Base-by-base conservation (phyloP, 768 basidiomycete genomes). In the Suillus brevipes region DNA sequence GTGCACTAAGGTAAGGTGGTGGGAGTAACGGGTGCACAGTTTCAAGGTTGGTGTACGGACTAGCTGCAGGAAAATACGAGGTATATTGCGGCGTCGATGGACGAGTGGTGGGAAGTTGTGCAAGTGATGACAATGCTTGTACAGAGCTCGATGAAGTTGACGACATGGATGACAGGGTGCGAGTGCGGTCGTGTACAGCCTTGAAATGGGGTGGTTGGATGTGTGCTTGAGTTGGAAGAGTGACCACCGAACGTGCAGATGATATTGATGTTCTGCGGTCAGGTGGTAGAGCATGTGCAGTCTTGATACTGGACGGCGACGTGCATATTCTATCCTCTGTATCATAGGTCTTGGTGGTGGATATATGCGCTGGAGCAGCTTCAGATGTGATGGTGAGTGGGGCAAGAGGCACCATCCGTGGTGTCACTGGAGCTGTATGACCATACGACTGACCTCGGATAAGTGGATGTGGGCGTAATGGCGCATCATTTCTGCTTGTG, bases 391-490 rank as follows among this genome's bases (percentile, higher is more conserved):
- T 83, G 2, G 87, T 86, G 60, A 91, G 80, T 42, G 90, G 89
- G 10, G 85, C 80, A 16, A 89, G 79, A 78, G 78, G 76, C 4
- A 81, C 77, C 49, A 85, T 84, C 72, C 85, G 80, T 62, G 77
- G 70, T 60, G 77, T 65, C 64, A 74, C 72, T 2, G 73, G 67
- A 31, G 72, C 60, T 49, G 75, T 74, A 52, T 78, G 81, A 7
- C 88, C 86, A 65, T 84, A 86, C 0, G 90, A 90, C 67, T 87
- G 83, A 10, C 89, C 90, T 63, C 91, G 87, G 67, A 92, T 91
- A 60, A 92, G 82, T 8, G 90, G 91, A 71, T 92, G 91, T 0
- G 89, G 90, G 18, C 89, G 88, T 59, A 89, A 67, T 7, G 71
- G 78, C 0, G 64, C 67, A 31, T 83, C 78, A 3, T 77, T 72